Evolutionary conservation across 164 flowering plant species (phyloP).

Genomic region (Aristolochia californica): DNA sequence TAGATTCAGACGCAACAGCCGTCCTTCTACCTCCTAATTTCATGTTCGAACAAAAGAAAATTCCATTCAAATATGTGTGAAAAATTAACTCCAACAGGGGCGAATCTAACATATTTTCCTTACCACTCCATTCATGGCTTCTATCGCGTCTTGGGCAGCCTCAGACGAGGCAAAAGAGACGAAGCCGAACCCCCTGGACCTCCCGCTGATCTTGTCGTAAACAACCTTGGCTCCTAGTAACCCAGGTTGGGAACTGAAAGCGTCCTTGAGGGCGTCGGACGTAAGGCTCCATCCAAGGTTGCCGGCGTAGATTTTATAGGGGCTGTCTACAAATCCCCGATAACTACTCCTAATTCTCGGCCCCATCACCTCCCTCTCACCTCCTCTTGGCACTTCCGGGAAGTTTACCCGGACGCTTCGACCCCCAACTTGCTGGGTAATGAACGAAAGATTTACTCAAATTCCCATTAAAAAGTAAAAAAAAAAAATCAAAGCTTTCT

Average conservation of each 20-base stretch:
- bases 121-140: slow-evolving; percentile 80
- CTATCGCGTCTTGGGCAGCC: slow-evolving; percentile 44
- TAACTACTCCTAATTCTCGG: slow-evolving; percentile 46
- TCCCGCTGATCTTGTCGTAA: slow-evolving; percentile 53
- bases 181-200: slow-evolving; percentile 86
- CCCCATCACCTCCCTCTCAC: slow-evolving; percentile 72
- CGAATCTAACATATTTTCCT: slow-evolving; percentile 6
- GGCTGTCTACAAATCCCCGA: slow-evolving; percentile 58
- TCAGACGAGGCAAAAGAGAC: slow-evolving; percentile 54
- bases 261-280: slow-evolving; percentile 58
- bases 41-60: not conserved
- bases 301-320: slow-evolving; percentile 86
- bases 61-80: not conserved
- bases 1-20: slow-evolving; percentile 56
- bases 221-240: slow-evolving; percentile 67
- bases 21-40: slow-evolving; percentile 62
- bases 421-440: slow-evolving; percentile 66
- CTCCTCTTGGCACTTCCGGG: slow-evolving; percentile 92
- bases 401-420: slow-evolving; percentile 78
- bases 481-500: not conserved
- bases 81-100: not conserved
- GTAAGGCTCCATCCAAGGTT: slow-evolving; percentile 76
- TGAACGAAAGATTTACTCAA: not conserved
- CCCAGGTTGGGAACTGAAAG: slow-evolving; percentile 55
- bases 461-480: too few species aligned